phyloP scores from a whole-genome alignment of 495 filamentous ascomycete species.

The Poronia punctata region DNA sequence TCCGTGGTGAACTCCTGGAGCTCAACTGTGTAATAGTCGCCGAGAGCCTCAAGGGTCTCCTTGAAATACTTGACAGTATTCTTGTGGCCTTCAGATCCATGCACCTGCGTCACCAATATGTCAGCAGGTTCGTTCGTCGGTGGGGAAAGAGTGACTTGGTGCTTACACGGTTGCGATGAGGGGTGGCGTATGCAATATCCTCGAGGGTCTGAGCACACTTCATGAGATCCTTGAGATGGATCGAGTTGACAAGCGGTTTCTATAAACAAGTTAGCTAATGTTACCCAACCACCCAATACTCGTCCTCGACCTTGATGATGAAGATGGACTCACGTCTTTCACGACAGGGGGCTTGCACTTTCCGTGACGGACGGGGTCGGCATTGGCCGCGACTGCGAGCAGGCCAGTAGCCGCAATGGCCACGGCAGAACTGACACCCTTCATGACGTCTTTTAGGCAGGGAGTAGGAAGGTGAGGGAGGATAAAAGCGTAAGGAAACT shows the following conservation, averaged over 20 bases:
- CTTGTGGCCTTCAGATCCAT: constrained; percentile 55
- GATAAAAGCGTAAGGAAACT: neutral
- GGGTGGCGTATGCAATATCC: constrained; percentile 29
- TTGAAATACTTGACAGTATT: constrained; percentile 58
- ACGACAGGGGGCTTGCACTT: constrained; percentile 13
- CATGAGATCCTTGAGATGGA: constrained; percentile 28
- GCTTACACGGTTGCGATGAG: constrained; percentile 20
- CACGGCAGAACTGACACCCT: constrained; percentile 3
- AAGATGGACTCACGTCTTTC: constrained; percentile 13
- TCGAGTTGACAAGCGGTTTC: constrained; percentile 16
- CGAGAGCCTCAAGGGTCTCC: constrained; percentile 33
- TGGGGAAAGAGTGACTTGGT: neutral
- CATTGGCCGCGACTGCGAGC: constrained; percentile 12
- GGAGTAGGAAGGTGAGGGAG: too few relatives aligned
- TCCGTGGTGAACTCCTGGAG: constrained; percentile 49
- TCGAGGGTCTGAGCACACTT: constrained; percentile 39
- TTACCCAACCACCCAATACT: too few relatives aligned
- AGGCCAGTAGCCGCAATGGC: constrained; percentile 12
- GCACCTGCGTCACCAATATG: constrained; percentile 43
- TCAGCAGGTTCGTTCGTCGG: neutral
- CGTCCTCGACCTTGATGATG: neutral
- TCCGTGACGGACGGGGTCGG: constrained; percentile 12
- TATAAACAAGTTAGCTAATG: constrained; percentile 1
- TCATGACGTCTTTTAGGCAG: constrained; percentile 17
- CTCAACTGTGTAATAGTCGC: constrained; percentile 54